A percentile compares a stretch with the other conserved stretches of the same genome.
phyloP scores from a whole-genome alignment of 352 stramenopile genomes.

The Globisporangium radiosum region DNA sequence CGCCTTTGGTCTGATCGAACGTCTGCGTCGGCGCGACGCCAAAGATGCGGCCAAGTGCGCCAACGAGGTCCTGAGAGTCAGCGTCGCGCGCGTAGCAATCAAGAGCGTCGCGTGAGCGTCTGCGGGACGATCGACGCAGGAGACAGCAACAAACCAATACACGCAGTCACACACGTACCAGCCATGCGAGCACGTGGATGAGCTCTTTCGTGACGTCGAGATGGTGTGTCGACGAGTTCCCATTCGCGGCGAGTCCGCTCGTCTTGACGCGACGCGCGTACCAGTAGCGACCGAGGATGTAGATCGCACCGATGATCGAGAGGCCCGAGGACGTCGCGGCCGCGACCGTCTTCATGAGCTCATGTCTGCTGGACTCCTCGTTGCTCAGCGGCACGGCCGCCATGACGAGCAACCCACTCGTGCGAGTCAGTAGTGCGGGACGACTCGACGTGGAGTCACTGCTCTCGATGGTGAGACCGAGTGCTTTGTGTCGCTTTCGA shows the following conservation, averaged over 20 bases:
- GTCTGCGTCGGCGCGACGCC: constrained; percentile 57
- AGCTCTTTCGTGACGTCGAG: constrained; percentile 83
- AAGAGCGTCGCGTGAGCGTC: too few species aligned
- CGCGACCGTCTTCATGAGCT: constrained; percentile 36
- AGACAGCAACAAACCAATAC: background rate
- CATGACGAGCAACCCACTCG: background rate
- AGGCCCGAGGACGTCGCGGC: constrained; percentile 68
- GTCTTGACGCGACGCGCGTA: constrained; percentile 50
- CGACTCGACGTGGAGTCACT: too few species aligned
- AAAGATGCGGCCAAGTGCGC: constrained; percentile 63
- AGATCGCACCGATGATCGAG: constrained; percentile 72
- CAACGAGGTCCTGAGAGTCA: constrained; percentile 49
- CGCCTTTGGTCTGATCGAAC: constrained; percentile 47
- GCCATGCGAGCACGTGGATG: constrained; percentile 78
- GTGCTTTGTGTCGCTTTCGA: background rate
- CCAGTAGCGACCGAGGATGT: constrained; percentile 83
- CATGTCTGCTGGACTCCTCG: constrained; percentile 4
- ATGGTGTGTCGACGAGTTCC: constrained; percentile 27
- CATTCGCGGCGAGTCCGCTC: constrained; percentile 15
- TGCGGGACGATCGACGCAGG: too few species aligned
- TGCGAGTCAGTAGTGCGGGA: too few species aligned
- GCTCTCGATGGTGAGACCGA: too few species aligned
- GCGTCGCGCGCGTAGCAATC: too few species aligned
- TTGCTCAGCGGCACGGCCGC: constrained; percentile 3
- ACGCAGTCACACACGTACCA: constrained; percentile 24